Evolutionary conservation across 2,329 filamentous ascomycete species (phyloP).

Genomic region (Zymoseptoria tritici): DNA sequence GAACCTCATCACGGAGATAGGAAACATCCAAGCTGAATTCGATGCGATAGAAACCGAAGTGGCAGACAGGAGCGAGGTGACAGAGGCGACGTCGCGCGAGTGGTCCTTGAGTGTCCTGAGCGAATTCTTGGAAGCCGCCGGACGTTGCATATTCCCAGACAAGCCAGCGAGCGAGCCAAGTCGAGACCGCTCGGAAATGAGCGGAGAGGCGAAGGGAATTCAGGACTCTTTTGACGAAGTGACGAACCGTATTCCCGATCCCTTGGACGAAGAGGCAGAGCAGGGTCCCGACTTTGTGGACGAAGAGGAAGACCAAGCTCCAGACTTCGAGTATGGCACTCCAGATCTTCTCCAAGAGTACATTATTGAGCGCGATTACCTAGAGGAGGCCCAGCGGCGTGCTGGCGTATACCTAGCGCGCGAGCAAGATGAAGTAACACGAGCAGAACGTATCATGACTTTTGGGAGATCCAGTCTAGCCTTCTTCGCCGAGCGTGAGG

Average conservation of each 20-base stretch:
- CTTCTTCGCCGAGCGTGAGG: not conserved
- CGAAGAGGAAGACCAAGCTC: not conserved
- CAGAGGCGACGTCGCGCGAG: not conserved
- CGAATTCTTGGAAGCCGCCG: not conserved
- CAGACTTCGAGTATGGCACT: not conserved
- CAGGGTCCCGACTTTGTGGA: not conserved
- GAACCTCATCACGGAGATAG: not conserved
- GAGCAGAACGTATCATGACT: not conserved
- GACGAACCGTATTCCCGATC: not conserved
- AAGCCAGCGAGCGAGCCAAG: not conserved
- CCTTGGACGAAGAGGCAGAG: not conserved
- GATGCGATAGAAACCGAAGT: not conserved
- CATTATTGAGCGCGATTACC: not conserved
- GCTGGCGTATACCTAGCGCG: not conserved
- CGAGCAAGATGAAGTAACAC: not conserved
- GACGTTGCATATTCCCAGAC: not conserved
- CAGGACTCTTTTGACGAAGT: not conserved
- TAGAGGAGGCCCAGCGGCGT: not conserved
- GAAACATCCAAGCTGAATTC: not conserved
- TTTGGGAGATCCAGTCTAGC: not conserved
- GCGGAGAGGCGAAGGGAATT: no score
- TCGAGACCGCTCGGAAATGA: no score
- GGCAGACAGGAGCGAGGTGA: not conserved
- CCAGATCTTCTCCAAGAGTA: not conserved
- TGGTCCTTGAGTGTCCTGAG: not conserved